Base-by-base conservation (phyloP, 192 early-diverging fungal genomes). In the Coemansia sp. region DNA sequence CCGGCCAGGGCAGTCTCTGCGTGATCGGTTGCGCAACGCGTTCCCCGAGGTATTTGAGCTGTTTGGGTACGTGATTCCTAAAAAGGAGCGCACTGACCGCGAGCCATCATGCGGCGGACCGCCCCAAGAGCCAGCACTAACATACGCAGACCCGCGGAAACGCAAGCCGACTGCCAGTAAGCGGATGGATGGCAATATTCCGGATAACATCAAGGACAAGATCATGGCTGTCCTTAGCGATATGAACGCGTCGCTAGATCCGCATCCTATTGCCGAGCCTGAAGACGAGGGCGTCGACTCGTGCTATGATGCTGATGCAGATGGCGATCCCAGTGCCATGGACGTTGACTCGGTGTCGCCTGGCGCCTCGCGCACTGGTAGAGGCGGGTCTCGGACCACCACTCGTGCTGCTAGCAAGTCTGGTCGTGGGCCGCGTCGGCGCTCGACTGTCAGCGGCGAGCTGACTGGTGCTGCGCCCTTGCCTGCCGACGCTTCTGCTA, bases 31-130 rank as follows among this genome's bases (percentile, higher is more conserved):
- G 65, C 75, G 81, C 69, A 83, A 83, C 35, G 80, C 80, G 35
- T 83, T 83, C 32, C 80, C 80, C 44, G 73, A 74, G 47, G 75
- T 83, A n/a, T 83, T 83, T 59, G 75, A 78, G 69, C 58, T 83
- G 59, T 83, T 83, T 50, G 80, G 80, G 0, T 83, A 83, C 55
- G 71, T 78, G 6, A 83, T 83, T 18, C 80, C 80, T 2, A 83
- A 83, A 18, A 83, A 83, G 64, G 80, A 83, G 68, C 75, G 80
- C 8, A 69, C 72, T 13, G 80, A 83, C 58, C 75, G 75, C 43
- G 74, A 83, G 58, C 50, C 12, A 3, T 38, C 12, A 3, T 38
- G 39, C 20, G 50, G 62, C 35, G 15, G 24, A 24, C 24, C 29
- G 15, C 13, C 24, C 53, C 29, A 32, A 34, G 27, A 39, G 58